phyloP scores from a whole-genome alignment of 116 monocot species.

The Dioscorea cayenensis region DNA sequence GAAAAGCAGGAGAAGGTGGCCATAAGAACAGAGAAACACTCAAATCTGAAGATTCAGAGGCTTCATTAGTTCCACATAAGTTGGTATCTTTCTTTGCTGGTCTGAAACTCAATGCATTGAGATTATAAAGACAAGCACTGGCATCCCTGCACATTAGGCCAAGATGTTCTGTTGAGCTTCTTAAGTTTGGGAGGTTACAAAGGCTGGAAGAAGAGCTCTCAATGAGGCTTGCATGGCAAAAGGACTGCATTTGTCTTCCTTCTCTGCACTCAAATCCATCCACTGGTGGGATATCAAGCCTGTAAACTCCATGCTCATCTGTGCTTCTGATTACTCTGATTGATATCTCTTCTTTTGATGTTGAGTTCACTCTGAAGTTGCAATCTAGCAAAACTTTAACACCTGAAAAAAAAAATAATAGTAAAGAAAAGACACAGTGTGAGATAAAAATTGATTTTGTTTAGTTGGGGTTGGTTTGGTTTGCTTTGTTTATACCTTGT shows the following conservation, averaged over 20 bases:
- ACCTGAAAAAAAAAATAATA: constrained; percentile 24
- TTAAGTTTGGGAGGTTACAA: constrained; percentile 43
- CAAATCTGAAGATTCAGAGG: neutral
- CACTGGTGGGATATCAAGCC: constrained; percentile 52
- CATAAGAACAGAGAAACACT: constrained; percentile 63
- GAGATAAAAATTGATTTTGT: neutral
- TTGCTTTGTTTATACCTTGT: constrained; percentile 27
- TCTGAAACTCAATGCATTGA: constrained; percentile 60
- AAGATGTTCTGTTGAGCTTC: constrained; percentile 40
- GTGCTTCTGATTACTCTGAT: constrained; percentile 48
- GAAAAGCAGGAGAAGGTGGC: constrained; percentile 40
- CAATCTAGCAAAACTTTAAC: constrained; percentile 52
- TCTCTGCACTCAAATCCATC: constrained; percentile 56
- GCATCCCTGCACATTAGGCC: constrained; percentile 19
- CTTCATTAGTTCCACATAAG: constrained; percentile 18
- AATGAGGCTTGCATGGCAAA: constrained; percentile 45
- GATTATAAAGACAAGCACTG: constrained; percentile 41
- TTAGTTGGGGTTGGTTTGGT: too few relatives aligned
- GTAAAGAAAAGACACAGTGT: neutral
- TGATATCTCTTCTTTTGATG: constrained; percentile 33
- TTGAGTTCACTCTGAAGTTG: constrained; percentile 39
- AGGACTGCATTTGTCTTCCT: constrained; percentile 41
- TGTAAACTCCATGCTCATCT: constrained; percentile 44
- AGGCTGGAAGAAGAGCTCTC: constrained; percentile 25
- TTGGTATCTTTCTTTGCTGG: constrained; percentile 31